Evolutionary conservation across 2,329 filamentous ascomycete genomes (phyloP).

Genomic region (Pseudovirgaria hyperparasitica): DNA sequence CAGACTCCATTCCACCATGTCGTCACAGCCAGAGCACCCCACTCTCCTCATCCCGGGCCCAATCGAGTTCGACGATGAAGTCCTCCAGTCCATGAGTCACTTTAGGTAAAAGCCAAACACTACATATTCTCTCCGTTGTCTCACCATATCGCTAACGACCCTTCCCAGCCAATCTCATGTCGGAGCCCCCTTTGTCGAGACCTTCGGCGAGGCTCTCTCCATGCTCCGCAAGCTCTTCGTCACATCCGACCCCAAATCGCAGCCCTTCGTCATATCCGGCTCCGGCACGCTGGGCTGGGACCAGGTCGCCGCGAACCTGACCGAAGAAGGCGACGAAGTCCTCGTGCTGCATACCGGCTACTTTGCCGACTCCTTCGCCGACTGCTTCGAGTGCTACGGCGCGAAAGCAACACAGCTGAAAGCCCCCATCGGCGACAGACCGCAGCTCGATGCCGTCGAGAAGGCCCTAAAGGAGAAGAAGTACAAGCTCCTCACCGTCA

Average conservation of each 20-base stretch:
- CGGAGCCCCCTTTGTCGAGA: constrained; percentile 73
- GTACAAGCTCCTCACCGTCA: constrained; percentile 90
- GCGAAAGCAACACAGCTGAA: constrained; percentile 82
- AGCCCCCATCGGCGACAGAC: constrained; percentile 75
- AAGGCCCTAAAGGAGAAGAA: constrained; percentile 77
- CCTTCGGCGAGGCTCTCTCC: constrained; percentile 79
- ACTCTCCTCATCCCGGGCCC: constrained; percentile 92
- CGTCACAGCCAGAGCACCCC: constrained; percentile 45
- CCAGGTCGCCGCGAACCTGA: constrained; percentile 82
- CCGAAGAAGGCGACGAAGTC: constrained; percentile 79
- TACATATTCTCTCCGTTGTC: neutral
- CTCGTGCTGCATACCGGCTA: constrained; percentile 93
- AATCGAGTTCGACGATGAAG: constrained; percentile 96
- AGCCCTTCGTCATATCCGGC: constrained; percentile 87
- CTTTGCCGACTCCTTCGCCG: constrained; percentile 89
- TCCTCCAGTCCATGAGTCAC: constrained; percentile 88
- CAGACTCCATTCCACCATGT: constrained; percentile 33
- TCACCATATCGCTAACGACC: constrained; percentile 1
- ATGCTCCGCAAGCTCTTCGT: constrained; percentile 92
- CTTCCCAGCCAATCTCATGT: constrained; percentile 76
- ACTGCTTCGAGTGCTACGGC: constrained; percentile 85
- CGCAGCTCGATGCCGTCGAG: constrained; percentile 78
- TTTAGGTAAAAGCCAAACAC: constrained; percentile 49
- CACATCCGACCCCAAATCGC: constrained; percentile 65
- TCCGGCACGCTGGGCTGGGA: constrained; percentile 97